Evolutionary conservation across 2,329 filamentous ascomycete genomes (phyloP).

Genomic region (Hypocreales sp.): DNA sequence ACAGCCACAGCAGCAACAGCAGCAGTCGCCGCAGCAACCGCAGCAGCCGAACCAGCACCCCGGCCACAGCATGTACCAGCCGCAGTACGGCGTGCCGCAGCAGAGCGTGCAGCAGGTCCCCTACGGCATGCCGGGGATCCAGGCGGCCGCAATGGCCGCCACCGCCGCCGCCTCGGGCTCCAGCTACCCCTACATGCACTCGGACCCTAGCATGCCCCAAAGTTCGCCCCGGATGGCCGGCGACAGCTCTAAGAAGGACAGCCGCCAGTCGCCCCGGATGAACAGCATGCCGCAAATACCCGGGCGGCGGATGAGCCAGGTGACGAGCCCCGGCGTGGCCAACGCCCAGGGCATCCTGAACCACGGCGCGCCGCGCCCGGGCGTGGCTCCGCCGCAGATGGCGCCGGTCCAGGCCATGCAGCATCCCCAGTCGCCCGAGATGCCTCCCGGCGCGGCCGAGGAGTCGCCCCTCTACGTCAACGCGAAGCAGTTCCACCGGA

Average conservation of each 20-base stretch:
- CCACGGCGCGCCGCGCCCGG: conserved; percentile 37
- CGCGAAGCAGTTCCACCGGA: conserved; percentile 96
- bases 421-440: conserved; percentile 63
- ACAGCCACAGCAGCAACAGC: no score
- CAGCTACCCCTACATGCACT: conserved; percentile 55
- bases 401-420: conserved; percentile 48
- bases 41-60: conserved; percentile 12
- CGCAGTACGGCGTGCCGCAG: conserved; percentile 59
- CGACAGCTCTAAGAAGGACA: conserved; percentile 55
- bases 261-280: conserved; percentile 65
- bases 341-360: conserved; percentile 64
- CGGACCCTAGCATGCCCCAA: conserved; percentile 51
- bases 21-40: conserved; percentile 14
- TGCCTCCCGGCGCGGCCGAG: conserved; percentile 56
- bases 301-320: conserved; percentile 58
- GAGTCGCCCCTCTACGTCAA: conserved; percentile 96
- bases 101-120: conserved; percentile 49
- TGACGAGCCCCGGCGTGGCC: conserved; percentile 58
- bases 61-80: conserved; percentile 64
- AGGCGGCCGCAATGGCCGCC: conserved; percentile 82
- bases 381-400: conserved; percentile 43
- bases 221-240: conserved; percentile 67
- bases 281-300: conserved; percentile 44
- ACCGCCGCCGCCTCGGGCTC: conserved; percentile 84
- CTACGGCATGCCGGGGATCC: conserved; percentile 69